Conservation (phyloP, 1,139 yeast genomes). For the Kodamaea ohmeri region DNA sequence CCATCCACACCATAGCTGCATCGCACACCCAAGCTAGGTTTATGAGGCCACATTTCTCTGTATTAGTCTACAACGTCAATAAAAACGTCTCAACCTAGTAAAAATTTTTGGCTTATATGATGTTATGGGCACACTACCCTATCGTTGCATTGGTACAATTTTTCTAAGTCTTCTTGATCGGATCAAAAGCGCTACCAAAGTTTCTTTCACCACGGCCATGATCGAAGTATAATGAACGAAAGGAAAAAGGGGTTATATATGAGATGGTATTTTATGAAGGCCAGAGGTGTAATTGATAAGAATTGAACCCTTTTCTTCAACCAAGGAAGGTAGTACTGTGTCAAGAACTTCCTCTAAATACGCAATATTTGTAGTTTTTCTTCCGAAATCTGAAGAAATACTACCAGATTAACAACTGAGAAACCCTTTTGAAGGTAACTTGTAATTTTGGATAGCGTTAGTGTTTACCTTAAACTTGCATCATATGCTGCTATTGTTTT, state of each 20-base stretch:
- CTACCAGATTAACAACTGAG: too few relatives aligned
- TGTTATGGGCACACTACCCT: constrained; percentile 4
- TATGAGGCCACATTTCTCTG: constrained; percentile 24
- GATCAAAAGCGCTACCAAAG: constrained; percentile 4
- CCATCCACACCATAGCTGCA: constrained; percentile 27
- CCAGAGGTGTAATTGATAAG: too few relatives aligned
- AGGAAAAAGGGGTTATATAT: not conserved
- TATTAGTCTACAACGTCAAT: not conserved
- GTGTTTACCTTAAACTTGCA: too few relatives aligned
- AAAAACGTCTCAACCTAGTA: not conserved
- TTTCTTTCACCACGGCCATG: too few relatives aligned
- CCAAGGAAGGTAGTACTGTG: not conserved
- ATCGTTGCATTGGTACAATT: not conserved
- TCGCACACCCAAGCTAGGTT: constrained; percentile 22
- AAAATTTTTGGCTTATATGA: not conserved
- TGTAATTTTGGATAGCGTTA: too few relatives aligned
- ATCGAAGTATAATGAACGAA: not conserved
- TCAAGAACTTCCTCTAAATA: not conserved
- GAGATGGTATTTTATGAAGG: too few relatives aligned
- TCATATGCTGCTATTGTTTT: too few relatives aligned
- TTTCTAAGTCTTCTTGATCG: constrained; percentile 1
- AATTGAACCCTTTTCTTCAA: too few relatives aligned
- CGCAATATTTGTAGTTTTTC: too few relatives aligned
- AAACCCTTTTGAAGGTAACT: too few relatives aligned
- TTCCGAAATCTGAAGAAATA: too few relatives aligned